A percentile compares a stretch with the other conserved stretches of the same genome.
Conservation (phyloP, 345 rosid genomes). For the Zanthoxylum bungeanum region DNA sequence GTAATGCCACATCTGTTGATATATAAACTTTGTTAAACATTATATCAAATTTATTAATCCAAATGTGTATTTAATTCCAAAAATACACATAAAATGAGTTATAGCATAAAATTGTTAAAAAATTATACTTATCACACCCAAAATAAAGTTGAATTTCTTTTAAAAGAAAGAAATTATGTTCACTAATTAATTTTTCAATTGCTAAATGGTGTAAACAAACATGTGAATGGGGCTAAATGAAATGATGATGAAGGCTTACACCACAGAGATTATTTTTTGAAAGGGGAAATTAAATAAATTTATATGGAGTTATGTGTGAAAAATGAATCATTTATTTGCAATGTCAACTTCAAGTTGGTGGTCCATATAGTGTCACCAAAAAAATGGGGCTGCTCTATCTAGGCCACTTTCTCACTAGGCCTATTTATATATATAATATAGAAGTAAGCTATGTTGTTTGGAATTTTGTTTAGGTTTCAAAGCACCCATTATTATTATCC, state of each 20-base stretch:
- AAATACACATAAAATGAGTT: too few species aligned
- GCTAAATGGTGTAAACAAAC: background rate
- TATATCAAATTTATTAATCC: too few species aligned
- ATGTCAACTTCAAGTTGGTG: constrained; percentile 9
- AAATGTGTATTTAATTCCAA: too few species aligned
- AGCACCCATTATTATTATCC: constrained; percentile 23
- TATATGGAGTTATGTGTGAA: background rate
- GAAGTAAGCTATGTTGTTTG: constrained; percentile 9
- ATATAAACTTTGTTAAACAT: too few species aligned
- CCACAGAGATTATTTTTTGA: too few species aligned
- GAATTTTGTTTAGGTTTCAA: constrained; percentile 38
- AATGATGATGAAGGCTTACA: background rate
- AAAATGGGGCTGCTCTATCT: background rate
- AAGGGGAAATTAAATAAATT: background rate
- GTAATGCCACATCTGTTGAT: too few species aligned
- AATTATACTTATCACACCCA: too few species aligned
- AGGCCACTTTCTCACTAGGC: background rate
- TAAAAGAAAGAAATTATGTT: background rate
- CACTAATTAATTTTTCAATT: background rate
- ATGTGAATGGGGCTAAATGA: background rate
- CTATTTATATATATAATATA: background rate
- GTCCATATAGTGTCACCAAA: background rate
- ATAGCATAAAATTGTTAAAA: too few species aligned
- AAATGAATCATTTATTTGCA: background rate
- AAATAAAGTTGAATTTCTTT: too few species aligned